These are phyloP conservation scores for Fusarium albosuccineum DNA, from an alignment of 2,329 filamentous ascomycete species.

Conservation along the genomic window DNA sequence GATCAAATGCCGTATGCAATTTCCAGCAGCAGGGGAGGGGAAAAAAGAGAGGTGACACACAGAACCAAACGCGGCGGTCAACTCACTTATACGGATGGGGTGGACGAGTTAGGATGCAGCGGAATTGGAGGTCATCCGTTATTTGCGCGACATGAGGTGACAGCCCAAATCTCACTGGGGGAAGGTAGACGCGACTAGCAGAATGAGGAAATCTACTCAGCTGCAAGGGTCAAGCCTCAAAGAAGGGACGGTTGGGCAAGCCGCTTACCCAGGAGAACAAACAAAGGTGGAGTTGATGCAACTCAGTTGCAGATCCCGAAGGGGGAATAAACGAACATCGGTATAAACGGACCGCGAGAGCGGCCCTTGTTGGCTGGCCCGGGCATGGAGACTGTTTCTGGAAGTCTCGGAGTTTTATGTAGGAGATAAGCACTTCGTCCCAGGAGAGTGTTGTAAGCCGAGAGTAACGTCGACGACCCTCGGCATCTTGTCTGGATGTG, in stretches of 20 bases:
- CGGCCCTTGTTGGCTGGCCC: constrained; percentile 22
- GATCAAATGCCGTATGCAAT: no score
- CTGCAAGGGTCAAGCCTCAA: constrained; percentile 8
- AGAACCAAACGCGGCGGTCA: constrained; percentile 5
- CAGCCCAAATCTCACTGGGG: neutral
- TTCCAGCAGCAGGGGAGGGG: neutral
- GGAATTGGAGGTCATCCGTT: constrained; percentile 17
- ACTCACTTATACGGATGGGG: constrained; percentile 33
- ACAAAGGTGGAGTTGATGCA: constrained; percentile 15
- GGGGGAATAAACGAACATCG: constrained; percentile 30
- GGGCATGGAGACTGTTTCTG: constrained; percentile 5
- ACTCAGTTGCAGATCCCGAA: constrained; percentile 9
- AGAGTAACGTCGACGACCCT: neutral
- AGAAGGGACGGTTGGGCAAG: constrained; percentile 26
- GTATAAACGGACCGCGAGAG: constrained; percentile 45
- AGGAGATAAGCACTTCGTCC: neutral
- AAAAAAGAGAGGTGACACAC: neutral
- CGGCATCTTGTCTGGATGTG: neutral
- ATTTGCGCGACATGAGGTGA: constrained; percentile 14
- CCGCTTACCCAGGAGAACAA: constrained; percentile 6
- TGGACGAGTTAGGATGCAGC: constrained; percentile 10
- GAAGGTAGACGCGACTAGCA: constrained; percentile 10
- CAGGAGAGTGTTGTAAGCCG: neutral
- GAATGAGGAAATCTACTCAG: neutral
- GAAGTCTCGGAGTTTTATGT: neutral